phyloP scores from a whole-genome alignment of 1,284 basidiomycete species.

The Sutorius eximius region DNA sequence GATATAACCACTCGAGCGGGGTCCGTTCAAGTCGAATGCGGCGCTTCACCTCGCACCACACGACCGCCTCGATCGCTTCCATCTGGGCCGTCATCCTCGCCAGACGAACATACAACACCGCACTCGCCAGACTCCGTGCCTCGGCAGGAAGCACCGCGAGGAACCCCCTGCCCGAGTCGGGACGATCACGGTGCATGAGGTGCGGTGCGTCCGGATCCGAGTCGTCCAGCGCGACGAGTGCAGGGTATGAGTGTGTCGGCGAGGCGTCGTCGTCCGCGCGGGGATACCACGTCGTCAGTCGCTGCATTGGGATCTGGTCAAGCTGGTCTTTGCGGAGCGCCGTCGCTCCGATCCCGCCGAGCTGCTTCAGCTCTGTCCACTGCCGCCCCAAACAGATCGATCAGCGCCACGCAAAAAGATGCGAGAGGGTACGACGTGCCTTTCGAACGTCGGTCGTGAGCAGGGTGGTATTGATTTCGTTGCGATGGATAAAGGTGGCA shows the following conservation, averaged over 20 bases:
- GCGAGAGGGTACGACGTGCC: constrained; percentile 27
- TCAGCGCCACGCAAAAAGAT: background rate
- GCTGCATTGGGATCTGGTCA: constrained; percentile 29
- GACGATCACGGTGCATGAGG: no score
- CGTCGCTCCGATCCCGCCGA: constrained; percentile 42
- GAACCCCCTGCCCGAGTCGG: constrained; percentile 26
- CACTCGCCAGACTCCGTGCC: constrained; percentile 28
- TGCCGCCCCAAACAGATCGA: constrained; percentile 13
- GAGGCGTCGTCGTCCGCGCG: constrained; percentile 20
- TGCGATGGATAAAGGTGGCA: constrained; percentile 45
- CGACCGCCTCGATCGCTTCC: constrained; percentile 32
- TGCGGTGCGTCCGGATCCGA: no score
- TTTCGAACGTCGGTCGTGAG: constrained; percentile 44
- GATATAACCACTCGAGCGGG: constrained; percentile 24
- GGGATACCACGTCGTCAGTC: constrained; percentile 29
- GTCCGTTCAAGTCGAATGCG: constrained; percentile 29
- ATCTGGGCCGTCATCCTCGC: constrained; percentile 32
- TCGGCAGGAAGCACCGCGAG: constrained; percentile 31
- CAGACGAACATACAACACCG: constrained; percentile 33
- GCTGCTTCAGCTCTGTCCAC: constrained; percentile 41
- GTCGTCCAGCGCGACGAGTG: no score
- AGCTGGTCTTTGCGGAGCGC: constrained; percentile 40
- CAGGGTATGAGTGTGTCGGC: constrained; percentile 36
- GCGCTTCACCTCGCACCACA: constrained; percentile 30
- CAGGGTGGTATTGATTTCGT: constrained; percentile 43